Evolutionary conservation across 805 yeast genomes (phyloP).

Genomic region (Zygoascus tannicola): DNA sequence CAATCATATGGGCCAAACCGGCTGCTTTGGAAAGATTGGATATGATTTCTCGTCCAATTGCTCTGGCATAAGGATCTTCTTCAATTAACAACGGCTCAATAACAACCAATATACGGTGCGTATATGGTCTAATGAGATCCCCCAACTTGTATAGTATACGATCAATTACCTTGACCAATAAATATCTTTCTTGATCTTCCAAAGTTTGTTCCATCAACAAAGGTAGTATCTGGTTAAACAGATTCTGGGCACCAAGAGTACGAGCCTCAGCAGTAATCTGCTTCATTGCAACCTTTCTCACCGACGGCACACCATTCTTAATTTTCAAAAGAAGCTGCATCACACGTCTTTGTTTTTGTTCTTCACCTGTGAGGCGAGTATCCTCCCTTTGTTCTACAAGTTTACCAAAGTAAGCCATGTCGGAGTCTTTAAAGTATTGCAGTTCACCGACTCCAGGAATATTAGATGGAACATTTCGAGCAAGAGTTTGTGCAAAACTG

Average conservation of each 20-base stretch:
- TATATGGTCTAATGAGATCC: conserved; percentile 57
- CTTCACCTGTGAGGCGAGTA: conserved; percentile 38
- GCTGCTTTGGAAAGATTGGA: conserved; percentile 69
- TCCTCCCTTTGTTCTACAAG: conserved; percentile 33
- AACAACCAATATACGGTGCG: conserved; percentile 62
- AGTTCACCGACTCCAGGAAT: conserved; percentile 59
- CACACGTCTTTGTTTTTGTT: conserved; percentile 49
- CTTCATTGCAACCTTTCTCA: conserved; percentile 62
- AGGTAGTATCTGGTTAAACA: conserved; percentile 69
- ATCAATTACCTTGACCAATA: conserved; percentile 66
- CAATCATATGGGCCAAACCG: conserved; percentile 73
- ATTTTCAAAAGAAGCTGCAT: conserved; percentile 56
- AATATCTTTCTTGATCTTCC: conserved; percentile 76
- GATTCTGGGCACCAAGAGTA: conserved; percentile 55
- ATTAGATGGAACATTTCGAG: conserved; percentile 38
- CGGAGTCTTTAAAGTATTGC: conserved; percentile 61
- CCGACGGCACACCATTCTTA: conserved; percentile 66
- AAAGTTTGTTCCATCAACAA: conserved; percentile 59
- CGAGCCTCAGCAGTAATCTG: conserved; percentile 54
- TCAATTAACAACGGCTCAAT: conserved; percentile 73
- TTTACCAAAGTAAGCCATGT: conserved; percentile 60
- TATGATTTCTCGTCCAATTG: conserved; percentile 72
- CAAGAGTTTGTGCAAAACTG: conserved; percentile 24
- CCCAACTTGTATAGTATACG: conserved; percentile 60
- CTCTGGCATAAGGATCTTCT: conserved; percentile 62